These are phyloP conservation scores for Mycena olivaceomarginata DNA, from an alignment of 768 basidiomycete species.

Conservation along the genomic window DNA sequence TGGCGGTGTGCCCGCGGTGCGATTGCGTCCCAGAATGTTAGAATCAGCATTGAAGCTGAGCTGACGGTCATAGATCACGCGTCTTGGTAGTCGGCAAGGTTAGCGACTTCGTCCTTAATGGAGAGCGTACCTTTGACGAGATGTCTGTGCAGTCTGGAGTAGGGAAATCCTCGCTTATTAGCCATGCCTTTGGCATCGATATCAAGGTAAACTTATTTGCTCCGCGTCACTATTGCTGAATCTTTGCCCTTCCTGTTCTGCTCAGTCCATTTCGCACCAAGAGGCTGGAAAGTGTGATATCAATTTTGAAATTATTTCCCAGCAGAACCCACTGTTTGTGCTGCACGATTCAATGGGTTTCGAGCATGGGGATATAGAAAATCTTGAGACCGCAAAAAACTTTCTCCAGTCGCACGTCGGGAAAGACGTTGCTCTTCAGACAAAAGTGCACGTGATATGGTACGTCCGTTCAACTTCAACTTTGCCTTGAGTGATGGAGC, in stretches of 20 bases:
- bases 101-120: no score
- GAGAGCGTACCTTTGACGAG: background rate
- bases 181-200: background rate
- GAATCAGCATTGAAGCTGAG: no score
- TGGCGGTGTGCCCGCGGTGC: no score
- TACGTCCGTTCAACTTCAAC: background rate
- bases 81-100: background rate
- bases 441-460: background rate
- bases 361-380: background rate
- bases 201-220: no score
- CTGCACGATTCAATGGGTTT: conserved; percentile 16
- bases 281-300: background rate
- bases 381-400: background rate
- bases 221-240: background rate
- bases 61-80: background rate
- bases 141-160: background rate
- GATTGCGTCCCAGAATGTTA: no score
- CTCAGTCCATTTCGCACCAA: background rate
- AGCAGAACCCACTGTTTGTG: background rate
- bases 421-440: background rate
- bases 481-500: background rate
- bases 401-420: conserved; percentile 9
- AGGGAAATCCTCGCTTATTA: conserved; percentile 6
- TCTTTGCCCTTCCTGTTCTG: no score
- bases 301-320: background rate